Base-by-base conservation (phyloP, 495 filamentous ascomycete genomes). In the Hypoxylon fragiforme region DNA sequence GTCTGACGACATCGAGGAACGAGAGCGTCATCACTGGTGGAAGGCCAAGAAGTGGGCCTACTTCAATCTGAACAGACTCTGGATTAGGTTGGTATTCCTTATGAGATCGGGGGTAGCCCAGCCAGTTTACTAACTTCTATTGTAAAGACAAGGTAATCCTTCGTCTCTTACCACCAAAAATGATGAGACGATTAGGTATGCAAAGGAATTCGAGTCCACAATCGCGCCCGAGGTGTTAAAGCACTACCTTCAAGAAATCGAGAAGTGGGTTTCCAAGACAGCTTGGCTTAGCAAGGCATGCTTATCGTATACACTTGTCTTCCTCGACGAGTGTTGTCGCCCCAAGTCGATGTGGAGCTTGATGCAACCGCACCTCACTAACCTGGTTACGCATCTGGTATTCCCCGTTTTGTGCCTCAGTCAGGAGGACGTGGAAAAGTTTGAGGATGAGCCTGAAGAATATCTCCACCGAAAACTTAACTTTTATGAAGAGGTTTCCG, bases 11-110 rank as follows among this genome's bases (percentile, higher is more conserved):
- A 74, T 87, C 34, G 83, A 89, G 14, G 95, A 97, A 64, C 83
- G 95, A 20, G 95, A 96, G 68, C 79, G 83, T 46, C 91, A 96
- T 67, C 90, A 96, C 67, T 98, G 94, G 92, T 98, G 94, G 92
- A 98, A 97, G 79, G 88, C 91, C 44, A 98, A 97, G 87, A 98
- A 97, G 72, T 97, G 94, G 95, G 87, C 92, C 4, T 97, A 97
- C 69, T 92, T 90, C 59, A 97, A 97, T 72, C 76, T 98, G 47
- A 98, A 98, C 71, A 82, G 94, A 57, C 82, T 97, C 8, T 98
- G 92, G 69, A 92, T 96, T 51, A 81, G 92, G 89, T 92, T 77
- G 36, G 82, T 66, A 35, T 28, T n/a, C n/a, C 41, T 35, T 19
- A 21, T 44, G 34, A 39, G 14, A 41, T 22, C 34, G 34, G 11